Evolutionary conservation across 2,329 filamentous ascomycete species (phyloP), one percentile per base, ranked within the genome.

Genomic region (Neophaeococcomyces aloes): DNA sequence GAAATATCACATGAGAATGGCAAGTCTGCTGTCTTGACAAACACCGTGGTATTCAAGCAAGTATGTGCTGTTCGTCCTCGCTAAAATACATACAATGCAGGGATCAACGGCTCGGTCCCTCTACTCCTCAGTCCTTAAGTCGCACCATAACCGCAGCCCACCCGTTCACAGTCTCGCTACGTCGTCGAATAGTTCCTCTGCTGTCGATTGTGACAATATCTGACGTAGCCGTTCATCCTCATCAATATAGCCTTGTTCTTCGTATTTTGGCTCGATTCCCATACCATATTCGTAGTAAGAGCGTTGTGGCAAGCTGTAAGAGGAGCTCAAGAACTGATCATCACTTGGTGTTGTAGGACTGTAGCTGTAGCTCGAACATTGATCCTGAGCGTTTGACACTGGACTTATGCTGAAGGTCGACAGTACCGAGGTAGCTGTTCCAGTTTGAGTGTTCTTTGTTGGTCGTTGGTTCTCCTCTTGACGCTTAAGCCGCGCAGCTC

Each of bases 401-500:
- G 39, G 39, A 29, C 30, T 42, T 42, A n/a, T 35, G 39, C 18
- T 17, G 7, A 6, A 21, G 31, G 13, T 21, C 21, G 19, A 35
- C 11, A 31, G 5, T 4, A 29, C n/a, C 4, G 33, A 14, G 14
- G 19, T 44, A n/a, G 37, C 34, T 19, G n/a, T 23, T 13, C 14
- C 14, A 8, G 39, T 13, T 21, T 15, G 38, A 21, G 31, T 13
- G 13, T 27, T 41, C 15, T 36, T 42, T 25, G 40, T 15, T 25
- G 29, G 13, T 35, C 39, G 41, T n/a, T n/a, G 6, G 11, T 21
- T 17, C 38, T 38, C 41, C 37, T 15, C 41, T 31, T 44, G 48
- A 19, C 47, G 47, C 34, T 50, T 50, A 34, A 53, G 42, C 39
- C 44, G 45, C 17, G 61, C 57, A 15, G 58, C 54, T 49, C 58